phyloP scores from a whole-genome alignment of 2,329 filamentous ascomycete genomes.

The Neoascochyta sp. region DNA sequence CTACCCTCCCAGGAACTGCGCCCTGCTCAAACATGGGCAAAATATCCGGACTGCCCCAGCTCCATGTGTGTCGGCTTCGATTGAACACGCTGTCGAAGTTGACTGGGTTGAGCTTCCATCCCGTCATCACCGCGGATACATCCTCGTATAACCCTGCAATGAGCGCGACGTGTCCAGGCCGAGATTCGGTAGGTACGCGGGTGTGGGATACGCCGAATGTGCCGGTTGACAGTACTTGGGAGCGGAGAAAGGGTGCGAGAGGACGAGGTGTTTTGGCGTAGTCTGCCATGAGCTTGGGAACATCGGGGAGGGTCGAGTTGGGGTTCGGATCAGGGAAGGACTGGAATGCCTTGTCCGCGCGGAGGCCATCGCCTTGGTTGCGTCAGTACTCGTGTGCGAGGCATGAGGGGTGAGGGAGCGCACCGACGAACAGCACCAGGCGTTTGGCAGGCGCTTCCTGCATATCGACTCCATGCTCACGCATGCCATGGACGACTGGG shows the following conservation, averaged over 20 bases:
- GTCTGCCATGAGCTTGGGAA: conserved; percentile 4
- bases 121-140: conserved; percentile 93
- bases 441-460: conserved; percentile 79
- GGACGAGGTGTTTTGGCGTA: conserved; percentile 62
- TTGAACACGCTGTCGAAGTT: conserved; percentile 99
- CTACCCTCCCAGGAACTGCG: conserved; percentile 80
- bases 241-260: conserved; percentile 86
- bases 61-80: conserved; percentile 93
- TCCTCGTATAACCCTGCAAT: conserved; percentile 97
- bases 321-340: conserved; percentile 83
- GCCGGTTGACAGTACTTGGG: conserved; percentile 79
- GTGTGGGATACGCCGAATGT: conserved; percentile 98
- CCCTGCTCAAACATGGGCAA: conserved; percentile 94
- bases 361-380: conserved; percentile 71
- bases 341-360: conserved; percentile 97
- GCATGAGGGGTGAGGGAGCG: conserved; percentile 4
- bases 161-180: conserved; percentile 91
- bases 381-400: conserved; percentile 7
- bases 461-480: conserved; percentile 68
- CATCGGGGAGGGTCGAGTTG: conserved; percentile 45
- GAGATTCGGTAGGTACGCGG: conserved; percentile 91
- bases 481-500: conserved; percentile 95
- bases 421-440: conserved; percentile 88
- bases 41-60: conserved; percentile 97
- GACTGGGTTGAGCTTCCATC: conserved; percentile 97